Conservation (phyloP, 148 eudicot genomes). For the Beta vulgaris region DNA sequence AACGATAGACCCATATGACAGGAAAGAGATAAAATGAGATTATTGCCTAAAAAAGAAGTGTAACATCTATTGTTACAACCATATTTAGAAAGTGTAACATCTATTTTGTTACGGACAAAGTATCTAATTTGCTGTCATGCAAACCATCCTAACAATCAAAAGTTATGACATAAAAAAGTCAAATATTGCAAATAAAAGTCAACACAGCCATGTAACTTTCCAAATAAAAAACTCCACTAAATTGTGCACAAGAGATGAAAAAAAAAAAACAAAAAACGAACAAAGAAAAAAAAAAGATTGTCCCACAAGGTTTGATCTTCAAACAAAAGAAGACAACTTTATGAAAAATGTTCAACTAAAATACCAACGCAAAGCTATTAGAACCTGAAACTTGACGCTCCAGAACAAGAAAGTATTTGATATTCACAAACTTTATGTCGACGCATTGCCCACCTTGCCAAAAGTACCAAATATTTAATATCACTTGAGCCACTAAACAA, state of each 20-base stretch:
- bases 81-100: too few species aligned
- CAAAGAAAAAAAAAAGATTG: too few species aligned
- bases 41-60: too few species aligned
- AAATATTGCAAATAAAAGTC: neutral
- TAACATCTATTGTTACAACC: too few species aligned
- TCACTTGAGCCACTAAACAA: neutral
- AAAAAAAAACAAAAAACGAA: too few species aligned
- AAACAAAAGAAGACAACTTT: neutral
- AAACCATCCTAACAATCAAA: too few species aligned
- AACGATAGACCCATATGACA: too few species aligned
- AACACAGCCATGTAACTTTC: neutral
- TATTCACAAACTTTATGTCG: constrained; percentile 43
- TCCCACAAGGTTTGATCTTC: constrained; percentile 2
- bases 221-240: neutral
- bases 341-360: neutral
- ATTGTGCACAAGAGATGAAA: neutral
- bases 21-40: too few species aligned
- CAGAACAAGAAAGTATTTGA: neutral
- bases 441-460: constrained; percentile 28
- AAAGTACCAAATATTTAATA: neutral
- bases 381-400: constrained; percentile 1
- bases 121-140: too few species aligned
- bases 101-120: too few species aligned
- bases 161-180: neutral
- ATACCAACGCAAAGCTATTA: neutral